phyloP scores from a whole-genome alignment of 2,329 filamentous ascomycete genomes.

The Phyllachora maydis region DNA sequence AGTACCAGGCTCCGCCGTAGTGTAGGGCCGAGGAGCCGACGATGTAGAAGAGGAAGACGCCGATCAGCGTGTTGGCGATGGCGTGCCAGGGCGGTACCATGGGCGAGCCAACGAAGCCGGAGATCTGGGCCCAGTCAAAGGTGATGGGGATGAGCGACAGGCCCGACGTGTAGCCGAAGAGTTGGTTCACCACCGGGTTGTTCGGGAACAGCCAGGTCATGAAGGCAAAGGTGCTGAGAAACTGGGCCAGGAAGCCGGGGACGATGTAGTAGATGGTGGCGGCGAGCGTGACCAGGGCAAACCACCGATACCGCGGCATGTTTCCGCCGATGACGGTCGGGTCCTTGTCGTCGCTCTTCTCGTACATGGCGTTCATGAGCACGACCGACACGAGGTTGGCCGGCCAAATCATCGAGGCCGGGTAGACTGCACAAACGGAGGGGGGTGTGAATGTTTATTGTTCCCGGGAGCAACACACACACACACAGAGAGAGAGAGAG shows the following conservation, averaged over 20 bases:
- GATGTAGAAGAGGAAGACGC: conserved; percentile 44
- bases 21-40: conserved; percentile 38
- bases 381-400: conserved; percentile 43
- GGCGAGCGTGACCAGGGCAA: conserved; percentile 31
- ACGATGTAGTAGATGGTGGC: conserved; percentile 50
- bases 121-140: conserved; percentile 58
- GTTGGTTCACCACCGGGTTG: conserved; percentile 46
- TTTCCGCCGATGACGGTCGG: conserved; percentile 36
- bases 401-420: conserved; percentile 59
- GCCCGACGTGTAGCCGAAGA: conserved; percentile 51
- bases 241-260: conserved; percentile 48
- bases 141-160: conserved; percentile 50
- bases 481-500: too few species aligned
- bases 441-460: too few species aligned
- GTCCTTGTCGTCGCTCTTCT: conserved; percentile 27
- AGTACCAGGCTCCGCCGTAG: conserved; percentile 45
- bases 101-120: conserved; percentile 46
- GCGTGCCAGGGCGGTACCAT: conserved; percentile 53
- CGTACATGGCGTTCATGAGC: conserved; percentile 55
- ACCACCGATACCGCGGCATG: conserved; percentile 46
- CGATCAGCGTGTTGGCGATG: conserved; percentile 52
- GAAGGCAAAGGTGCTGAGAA: conserved; percentile 49
- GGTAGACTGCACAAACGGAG: conserved; percentile 25
- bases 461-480: too few species aligned
- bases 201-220: conserved; percentile 53